Evolutionary conservation across 2,329 filamentous ascomycete species (phyloP), one percentile per base, ranked within the genome.

Genomic region (Fusarium illudens): DNA sequence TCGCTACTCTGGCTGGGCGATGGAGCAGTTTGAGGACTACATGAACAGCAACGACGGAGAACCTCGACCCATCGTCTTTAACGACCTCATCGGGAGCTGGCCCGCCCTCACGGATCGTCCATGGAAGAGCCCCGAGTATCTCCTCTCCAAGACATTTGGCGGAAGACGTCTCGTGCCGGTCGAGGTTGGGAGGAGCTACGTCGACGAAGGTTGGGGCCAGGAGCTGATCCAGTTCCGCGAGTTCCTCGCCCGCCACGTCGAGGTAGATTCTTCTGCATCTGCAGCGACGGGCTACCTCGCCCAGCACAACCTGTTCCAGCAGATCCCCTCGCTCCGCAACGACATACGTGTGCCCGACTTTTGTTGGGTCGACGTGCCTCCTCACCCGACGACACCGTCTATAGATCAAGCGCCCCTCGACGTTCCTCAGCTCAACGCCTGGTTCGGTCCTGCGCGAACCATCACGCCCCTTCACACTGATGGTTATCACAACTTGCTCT

Each of bases 381-480:
- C 81, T 0, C 86, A 89, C 62, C 82, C 82, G 13, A 74, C 75
- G 4, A 76, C 79, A 49, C 57, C 75, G 6, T 62, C 73, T 6
- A 73, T 77, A 36, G 68, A 81, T 68, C 79, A 81, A 57, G 77
- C 80, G 3, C 78, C 80, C 34, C 78, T 86, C 12, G 83, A 83
- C 7, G 84, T 87, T 20, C 93, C 93, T 0, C 82, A 92, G 42
- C 84, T 96, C 17, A 97, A 98, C 78, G 94, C 93, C 8, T 99
- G 96, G 96, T 91, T 98, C 67, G 96, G 96, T 0, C 96, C 96
- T 0, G 83, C 89, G 0, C 90, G 89, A 51, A 98, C 96, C 0
- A 94, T 97, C 67, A 97, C 94, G 1, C 96, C 96, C 2, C 83
- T 98, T 1, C 96, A 99, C 78, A 96, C 93, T 2, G 96, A 98